phyloP scores from a whole-genome alignment of 495 filamentous ascomycete genomes.

The Apodospora peruviana region DNA sequence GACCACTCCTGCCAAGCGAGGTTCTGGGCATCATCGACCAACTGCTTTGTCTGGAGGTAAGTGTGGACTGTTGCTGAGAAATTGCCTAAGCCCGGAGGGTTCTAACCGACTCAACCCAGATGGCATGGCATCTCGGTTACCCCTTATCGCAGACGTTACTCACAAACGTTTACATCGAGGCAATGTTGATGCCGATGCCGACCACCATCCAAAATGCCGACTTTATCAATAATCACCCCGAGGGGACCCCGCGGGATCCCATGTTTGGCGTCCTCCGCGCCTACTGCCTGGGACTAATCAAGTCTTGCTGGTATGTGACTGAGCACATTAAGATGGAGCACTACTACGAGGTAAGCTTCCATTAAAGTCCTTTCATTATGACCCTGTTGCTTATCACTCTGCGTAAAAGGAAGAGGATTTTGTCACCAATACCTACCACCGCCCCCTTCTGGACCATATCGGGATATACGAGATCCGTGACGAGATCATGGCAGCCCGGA shows the following conservation, averaged over 20 bases:
- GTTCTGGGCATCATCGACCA: slow-evolving; percentile 93
- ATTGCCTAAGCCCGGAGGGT: slow-evolving; percentile 1
- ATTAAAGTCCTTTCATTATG: not conserved
- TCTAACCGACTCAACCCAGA: slow-evolving; percentile 43
- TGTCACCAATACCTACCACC: slow-evolving; percentile 80
- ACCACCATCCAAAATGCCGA: slow-evolving; percentile 61
- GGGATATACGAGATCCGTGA: slow-evolving; percentile 49
- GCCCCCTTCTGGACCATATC: slow-evolving; percentile 63
- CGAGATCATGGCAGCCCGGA: slow-evolving; percentile 56
- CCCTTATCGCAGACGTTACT: slow-evolving; percentile 92
- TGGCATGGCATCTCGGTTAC: slow-evolving; percentile 95
- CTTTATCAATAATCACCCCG: slow-evolving; percentile 42
- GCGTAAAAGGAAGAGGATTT: slow-evolving; percentile 83
- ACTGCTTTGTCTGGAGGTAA: slow-evolving; percentile 80
- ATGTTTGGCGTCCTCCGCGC: slow-evolving; percentile 69
- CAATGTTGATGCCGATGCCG: slow-evolving; percentile 67
- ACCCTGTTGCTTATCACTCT: not conserved
- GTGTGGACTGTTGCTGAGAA: slow-evolving; percentile 4
- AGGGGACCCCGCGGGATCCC: slow-evolving; percentile 29
- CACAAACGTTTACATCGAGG: slow-evolving; percentile 90
- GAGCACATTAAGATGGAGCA: slow-evolving; percentile 67
- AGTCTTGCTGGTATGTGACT: slow-evolving; percentile 76
- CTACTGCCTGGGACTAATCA: slow-evolving; percentile 81
- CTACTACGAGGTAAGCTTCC: slow-evolving; percentile 68
- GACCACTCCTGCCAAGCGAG: slow-evolving; percentile 66